Conservation (phyloP, 345 rosid genomes). For the Anacardium occidentale region DNA sequence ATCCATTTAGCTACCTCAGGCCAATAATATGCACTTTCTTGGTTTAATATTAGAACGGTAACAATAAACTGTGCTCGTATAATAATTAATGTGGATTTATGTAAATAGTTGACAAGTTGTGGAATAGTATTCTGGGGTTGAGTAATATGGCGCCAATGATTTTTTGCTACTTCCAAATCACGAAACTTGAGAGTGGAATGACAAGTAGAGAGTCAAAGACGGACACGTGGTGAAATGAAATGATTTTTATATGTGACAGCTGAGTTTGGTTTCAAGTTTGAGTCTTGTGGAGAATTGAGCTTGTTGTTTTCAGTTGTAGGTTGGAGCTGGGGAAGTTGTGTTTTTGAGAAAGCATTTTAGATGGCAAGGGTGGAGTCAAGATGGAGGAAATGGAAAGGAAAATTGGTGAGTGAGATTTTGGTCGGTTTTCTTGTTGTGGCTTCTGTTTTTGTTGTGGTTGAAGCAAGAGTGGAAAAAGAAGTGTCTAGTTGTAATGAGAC, state of each 20-base stretch:
- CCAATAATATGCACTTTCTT: no score
- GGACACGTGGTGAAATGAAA: not conserved
- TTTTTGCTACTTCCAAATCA: no score
- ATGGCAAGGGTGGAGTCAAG: constrained; percentile 1
- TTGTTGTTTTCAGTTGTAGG: not conserved
- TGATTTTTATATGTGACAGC: not conserved
- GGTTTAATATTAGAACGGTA: no score
- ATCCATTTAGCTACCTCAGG: no score
- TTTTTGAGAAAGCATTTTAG: not conserved
- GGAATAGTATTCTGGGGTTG: no score
- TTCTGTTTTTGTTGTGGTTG: constrained; percentile 19
- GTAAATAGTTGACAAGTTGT: no score
- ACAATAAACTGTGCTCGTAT: no score
- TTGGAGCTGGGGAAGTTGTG: no score
- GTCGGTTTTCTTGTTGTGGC: constrained; percentile 21
- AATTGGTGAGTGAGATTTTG: constrained; percentile 8
- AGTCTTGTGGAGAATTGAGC: not conserved
- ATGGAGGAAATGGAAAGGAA: constrained; percentile 14
- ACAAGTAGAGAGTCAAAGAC: not conserved
- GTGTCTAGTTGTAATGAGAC: constrained; percentile 7
- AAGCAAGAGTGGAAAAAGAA: constrained; percentile 17
- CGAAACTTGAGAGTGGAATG: not conserved
- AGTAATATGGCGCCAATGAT: no score
- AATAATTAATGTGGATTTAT: no score
- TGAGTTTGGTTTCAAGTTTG: not conserved